Base-by-base conservation (phyloP, 768 basidiomycete species). In the Rhizopogon rudus region DNA sequence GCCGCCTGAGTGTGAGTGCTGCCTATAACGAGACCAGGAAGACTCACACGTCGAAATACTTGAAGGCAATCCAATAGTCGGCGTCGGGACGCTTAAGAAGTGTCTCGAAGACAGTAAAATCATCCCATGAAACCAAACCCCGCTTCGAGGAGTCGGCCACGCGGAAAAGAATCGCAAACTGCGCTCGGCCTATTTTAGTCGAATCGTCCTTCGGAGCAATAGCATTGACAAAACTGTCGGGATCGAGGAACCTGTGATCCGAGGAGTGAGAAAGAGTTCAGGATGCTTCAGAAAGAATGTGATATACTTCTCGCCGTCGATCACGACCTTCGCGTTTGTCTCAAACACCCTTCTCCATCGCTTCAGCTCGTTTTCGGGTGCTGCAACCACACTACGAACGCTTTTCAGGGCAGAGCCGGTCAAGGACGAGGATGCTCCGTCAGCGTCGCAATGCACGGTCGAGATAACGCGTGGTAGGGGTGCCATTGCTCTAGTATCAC, bases 51-150 rank as follows among this genome's bases (percentile, higher is more conserved):
- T 97, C 94, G 70, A 96, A 97, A 67, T 91, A 95, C 68, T 91
- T 87, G 77, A 96, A 96, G 17, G 94, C 93, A 71, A 95, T 94
- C 81, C 89, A 92, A 71, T 96, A 95, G 69, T 98, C 94, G 31
- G 96, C 96, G 71, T 98, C 96, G 17, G 96, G 92, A 60, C 91
- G 80, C 76, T 98, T 93, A 64, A 96, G 74, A 59, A 91, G 75
- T 16, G 93, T 95, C 76, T 98, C 89, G 67, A 99, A 99, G 58
- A 96, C 87, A 6, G 86, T 86, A 62, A 97, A 99, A 71, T 99
- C 97, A 64, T 97, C 93, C 88, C 93, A 98, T 50, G 88, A 88
- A 52, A 96, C 80, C 25, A 89, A 75, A 39, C 86, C 92, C 60
- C 85, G 82, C 66, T 82, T 81, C 43, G 82, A 81, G 43, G 81